Base-by-base conservation (phyloP, 2,329 filamentous ascomycete species). In the Dactylellina cionopaga region DNA sequence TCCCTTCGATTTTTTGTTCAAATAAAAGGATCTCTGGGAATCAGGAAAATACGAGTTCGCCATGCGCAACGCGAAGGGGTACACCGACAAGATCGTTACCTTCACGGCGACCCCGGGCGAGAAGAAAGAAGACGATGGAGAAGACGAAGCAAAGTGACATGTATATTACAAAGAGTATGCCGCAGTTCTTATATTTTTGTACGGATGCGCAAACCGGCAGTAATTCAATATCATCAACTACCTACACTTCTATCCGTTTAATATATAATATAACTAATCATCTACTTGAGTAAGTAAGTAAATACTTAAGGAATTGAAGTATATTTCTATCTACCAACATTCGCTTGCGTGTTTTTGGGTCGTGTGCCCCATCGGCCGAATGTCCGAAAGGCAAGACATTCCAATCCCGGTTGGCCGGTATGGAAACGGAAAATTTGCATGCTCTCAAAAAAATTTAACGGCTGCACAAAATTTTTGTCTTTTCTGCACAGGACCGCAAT, bases 1-100 rank as follows among this genome's bases (percentile, higher is more conserved):
- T 43, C 3, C 25, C 17, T 43, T 43, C 25, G n/a, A n/a, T n/a
- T n/a, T n/a, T n/a, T n/a, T n/a, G n/a, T n/a, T 54, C n/a, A 24
- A 19, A 35, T 24, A 29, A 35, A 19, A 85, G 77, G 84, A 86
- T 76, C 78, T 86, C 3, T 86, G 84, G 84, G 79, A 85, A 46
- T 80, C 82, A 0, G 84, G 84, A 5, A 84, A 84, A 76, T 86
- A 85, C 74, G 77, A 79, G 33, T 78, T 83, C 52, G 79, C 78
- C 27, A 80, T 80, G 52, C 75, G 76, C 64, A 78, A 82, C 75
- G 75, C 76, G 15, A 80, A 80, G 72, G 82, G 82, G 7, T 76
- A 76, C 27, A 73, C 78, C 35, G 77, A 80, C 37, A 80, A 80
- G 44, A 75, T 78, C 11, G 75, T 82, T 41, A 78, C 77, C n/a